Percentiles rank a stretch among this genome's conserved stretches.
phyloP scores from a whole-genome alignment of 2,329 filamentous ascomycete genomes.

The Fusarium xyrophilum region DNA sequence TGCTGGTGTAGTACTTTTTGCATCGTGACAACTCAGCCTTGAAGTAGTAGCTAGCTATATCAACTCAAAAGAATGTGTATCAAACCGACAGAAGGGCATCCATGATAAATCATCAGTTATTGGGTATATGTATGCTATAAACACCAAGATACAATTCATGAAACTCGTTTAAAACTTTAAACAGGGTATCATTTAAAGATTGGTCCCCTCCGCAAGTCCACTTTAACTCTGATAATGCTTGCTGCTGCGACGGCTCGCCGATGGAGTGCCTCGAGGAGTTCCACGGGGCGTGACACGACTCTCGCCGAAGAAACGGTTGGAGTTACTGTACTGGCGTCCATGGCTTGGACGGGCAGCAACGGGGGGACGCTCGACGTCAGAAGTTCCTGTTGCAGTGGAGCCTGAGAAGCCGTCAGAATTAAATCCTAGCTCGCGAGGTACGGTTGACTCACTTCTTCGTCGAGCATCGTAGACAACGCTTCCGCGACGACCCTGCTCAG shows the following conservation, averaged over 20 bases:
- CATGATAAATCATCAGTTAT: too few species aligned
- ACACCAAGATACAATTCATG: not conserved
- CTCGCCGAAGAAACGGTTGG: constrained; percentile 52
- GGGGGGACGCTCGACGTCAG: constrained; percentile 19
- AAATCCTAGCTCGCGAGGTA: too few species aligned
- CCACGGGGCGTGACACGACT: constrained; percentile 49
- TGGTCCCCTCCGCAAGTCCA: too few species aligned
- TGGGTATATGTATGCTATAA: too few species aligned
- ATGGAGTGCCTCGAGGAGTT: constrained; percentile 49
- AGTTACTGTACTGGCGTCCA: constrained; percentile 48
- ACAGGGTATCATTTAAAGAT: constrained; percentile 10
- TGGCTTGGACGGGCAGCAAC: constrained; percentile 24
- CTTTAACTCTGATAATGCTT: not conserved
- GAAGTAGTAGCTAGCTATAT: too few species aligned
- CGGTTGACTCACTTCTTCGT: constrained; percentile 40
- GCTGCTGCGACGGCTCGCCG: constrained; percentile 43
- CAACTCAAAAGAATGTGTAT: too few species aligned
- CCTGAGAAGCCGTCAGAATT: constrained; percentile 17
- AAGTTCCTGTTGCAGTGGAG: constrained; percentile 29
- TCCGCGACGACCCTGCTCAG: constrained; percentile 41
- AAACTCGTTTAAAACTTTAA: not conserved
- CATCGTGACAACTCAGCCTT: too few species aligned
- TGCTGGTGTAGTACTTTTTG: too few species aligned
- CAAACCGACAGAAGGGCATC: too few species aligned
- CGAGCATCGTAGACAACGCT: constrained; percentile 38